Percentiles rank a stretch among this genome's conserved stretches.
These are phyloP conservation scores for Plasmodium gallinaceum DNA, from an alignment of 169 alveolate species.

Conservation along the genomic window DNA sequence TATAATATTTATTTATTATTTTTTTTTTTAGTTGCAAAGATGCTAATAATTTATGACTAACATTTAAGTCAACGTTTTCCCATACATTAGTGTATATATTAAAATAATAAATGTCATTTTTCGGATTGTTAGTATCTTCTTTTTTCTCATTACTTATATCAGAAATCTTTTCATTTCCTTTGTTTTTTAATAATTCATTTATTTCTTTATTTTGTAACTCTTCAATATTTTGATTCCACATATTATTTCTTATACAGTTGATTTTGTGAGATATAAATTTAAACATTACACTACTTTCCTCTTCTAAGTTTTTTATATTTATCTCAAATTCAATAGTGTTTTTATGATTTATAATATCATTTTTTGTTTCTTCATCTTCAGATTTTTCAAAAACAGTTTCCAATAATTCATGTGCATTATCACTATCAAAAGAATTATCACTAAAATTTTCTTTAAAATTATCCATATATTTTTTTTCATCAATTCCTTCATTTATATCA, in stretches of 20 bases:
- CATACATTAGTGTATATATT: conserved; percentile 45
- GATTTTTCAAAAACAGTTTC: conserved; percentile 6
- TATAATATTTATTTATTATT: conserved; percentile 47
- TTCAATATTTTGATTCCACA: conserved; percentile 40
- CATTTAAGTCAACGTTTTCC: conserved; percentile 56
- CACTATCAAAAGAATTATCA: conserved; percentile 55
- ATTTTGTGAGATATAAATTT: conserved; percentile 46
- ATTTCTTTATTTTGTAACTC: conserved; percentile 53
- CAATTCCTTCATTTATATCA: conserved; percentile 22
- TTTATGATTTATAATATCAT: neutral
- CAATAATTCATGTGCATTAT: conserved; percentile 21
- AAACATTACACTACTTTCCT: conserved; percentile 18
- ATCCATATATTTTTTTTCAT: conserved; percentile 16
- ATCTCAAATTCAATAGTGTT: conserved; percentile 29
- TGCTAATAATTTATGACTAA: conserved; percentile 51
- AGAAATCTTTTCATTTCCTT: neutral
- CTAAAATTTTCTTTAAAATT: conserved; percentile 12
- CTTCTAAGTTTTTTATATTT: conserved; percentile 3
- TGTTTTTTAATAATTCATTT: conserved; percentile 3
- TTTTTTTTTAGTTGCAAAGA: conserved; percentile 19
- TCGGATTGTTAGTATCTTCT: conserved; percentile 7
- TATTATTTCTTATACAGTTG: conserved; percentile 46
- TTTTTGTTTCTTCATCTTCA: neutral
- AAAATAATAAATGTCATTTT: conserved; percentile 51
- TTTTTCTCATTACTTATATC: conserved; percentile 14